A percentile compares a stretch with the other conserved stretches of the same genome.
Conservation (phyloP, 2,329 filamentous ascomycete species). For the Colletotrichum caudatum region DNA sequence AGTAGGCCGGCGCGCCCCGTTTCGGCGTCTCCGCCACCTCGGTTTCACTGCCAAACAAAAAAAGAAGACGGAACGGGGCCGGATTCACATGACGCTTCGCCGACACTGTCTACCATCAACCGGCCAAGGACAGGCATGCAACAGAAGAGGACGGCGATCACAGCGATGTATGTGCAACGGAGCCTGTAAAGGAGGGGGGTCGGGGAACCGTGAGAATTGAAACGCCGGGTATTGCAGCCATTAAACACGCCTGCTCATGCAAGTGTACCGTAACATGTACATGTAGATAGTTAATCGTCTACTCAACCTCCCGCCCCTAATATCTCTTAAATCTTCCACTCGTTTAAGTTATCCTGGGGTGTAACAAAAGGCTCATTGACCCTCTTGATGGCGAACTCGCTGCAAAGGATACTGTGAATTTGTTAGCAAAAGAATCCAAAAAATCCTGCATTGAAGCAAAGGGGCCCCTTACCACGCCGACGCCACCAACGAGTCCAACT, state of each 20-base stretch:
- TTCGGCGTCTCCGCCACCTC: slow-evolving; percentile 66
- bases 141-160: neutral
- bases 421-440: slow-evolving; percentile 42
- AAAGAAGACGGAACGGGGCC: slow-evolving; percentile 40
- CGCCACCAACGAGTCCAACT: slow-evolving; percentile 92
- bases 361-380: slow-evolving; percentile 94
- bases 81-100: slow-evolving; percentile 47
- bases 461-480: slow-evolving; percentile 78
- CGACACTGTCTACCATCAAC: slow-evolving; percentile 46
- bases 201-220: slow-evolving; percentile 2
- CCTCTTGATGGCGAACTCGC: slow-evolving; percentile 92
- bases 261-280: slow-evolving; percentile 32
- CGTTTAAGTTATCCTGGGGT: slow-evolving; percentile 76
- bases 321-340: slow-evolving; percentile 76
- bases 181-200: slow-evolving; percentile 11
- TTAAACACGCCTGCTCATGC: slow-evolving; percentile 31
- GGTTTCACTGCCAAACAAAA: slow-evolving; percentile 45
- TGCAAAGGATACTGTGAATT: slow-evolving; percentile 82
- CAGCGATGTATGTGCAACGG: neutral
- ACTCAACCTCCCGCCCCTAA: neutral
- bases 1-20: slow-evolving; percentile 44
- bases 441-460: neutral
- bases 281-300: slow-evolving; percentile 18
- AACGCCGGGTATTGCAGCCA: slow-evolving; percentile 41
- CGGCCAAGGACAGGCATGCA: neutral